These are phyloP conservation scores for Candolleomyces efflorescens DNA, from an alignment of 768 basidiomycete genomes.

Conservation along the genomic window DNA sequence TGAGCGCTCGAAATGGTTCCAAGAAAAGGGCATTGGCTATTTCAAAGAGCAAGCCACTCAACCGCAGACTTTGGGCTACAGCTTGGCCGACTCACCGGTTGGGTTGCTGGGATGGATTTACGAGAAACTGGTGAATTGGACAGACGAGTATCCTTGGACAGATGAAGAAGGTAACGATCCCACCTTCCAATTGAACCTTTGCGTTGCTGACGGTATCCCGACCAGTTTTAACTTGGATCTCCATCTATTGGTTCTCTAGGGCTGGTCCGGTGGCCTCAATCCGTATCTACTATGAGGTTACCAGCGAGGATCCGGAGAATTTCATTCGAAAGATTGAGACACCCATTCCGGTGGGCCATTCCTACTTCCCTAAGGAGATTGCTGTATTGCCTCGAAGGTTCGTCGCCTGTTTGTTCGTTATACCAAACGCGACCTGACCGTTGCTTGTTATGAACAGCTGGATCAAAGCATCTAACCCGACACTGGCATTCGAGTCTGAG, in stretches of 20 bases:
- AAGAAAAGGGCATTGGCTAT: conserved; percentile 32
- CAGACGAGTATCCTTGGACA: conserved; percentile 49
- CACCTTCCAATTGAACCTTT: not conserved
- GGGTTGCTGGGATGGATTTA: conserved; percentile 53
- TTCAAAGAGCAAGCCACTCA: conserved; percentile 36
- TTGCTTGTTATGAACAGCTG: conserved; percentile 38
- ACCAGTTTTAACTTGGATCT: conserved; percentile 59
- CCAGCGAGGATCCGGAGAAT: conserved; percentile 2
- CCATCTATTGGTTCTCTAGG: conserved; percentile 55
- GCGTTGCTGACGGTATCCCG: too few relatives aligned
- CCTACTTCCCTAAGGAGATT: conserved; percentile 50
- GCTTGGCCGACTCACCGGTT: conserved; percentile 52
- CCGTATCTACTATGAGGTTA: conserved; percentile 54
- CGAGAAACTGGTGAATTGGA: conserved; percentile 43
- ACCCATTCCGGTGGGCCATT: conserved; percentile 43
- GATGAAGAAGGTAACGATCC: conserved; percentile 45
- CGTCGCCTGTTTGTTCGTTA: conserved; percentile 6
- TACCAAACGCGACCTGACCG: not conserved
- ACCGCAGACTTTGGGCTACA: conserved; percentile 52
- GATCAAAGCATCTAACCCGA: conserved; percentile 25
- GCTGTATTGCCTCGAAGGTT: conserved; percentile 25
- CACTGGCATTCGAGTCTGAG: conserved; percentile 40
- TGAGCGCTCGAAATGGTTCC: conserved; percentile 24
- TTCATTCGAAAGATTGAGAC: conserved; percentile 1
- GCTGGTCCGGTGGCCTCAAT: conserved; percentile 54